Percentiles rank a stretch among this genome's conserved stretches.
Evolutionary conservation across 148 eudicot genomes (phyloP).

Genomic region (Nepenthes mirabilis): DNA sequence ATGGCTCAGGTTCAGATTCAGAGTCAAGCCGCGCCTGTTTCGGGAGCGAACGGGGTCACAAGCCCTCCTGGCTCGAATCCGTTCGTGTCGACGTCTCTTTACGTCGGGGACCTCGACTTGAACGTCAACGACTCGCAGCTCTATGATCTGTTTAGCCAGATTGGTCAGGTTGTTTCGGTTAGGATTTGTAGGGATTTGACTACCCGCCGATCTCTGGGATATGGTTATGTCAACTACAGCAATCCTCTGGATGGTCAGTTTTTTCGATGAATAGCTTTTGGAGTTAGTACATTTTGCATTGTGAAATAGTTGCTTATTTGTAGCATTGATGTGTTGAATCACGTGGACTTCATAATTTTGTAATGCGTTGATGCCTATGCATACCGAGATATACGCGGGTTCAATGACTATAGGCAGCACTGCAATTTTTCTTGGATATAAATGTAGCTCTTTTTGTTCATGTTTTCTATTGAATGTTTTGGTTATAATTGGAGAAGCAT

Average conservation of each 20-base stretch:
- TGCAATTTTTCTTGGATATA: too few relatives aligned
- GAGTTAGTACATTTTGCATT: not conserved
- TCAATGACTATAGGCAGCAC: too few relatives aligned
- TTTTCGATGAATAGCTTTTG: not conserved
- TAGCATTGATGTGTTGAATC: too few relatives aligned
- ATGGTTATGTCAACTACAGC: constrained; percentile 72
- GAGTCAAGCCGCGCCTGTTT: constrained; percentile 9
- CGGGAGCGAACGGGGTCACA: constrained; percentile 9
- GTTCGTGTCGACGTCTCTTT: constrained; percentile 52
- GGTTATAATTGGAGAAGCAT: too few relatives aligned
- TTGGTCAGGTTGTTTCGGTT: constrained; percentile 81
- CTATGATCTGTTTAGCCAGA: constrained; percentile 73
- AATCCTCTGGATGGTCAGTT: constrained; percentile 57
- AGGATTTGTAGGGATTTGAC: constrained; percentile 76
- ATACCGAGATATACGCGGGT: too few relatives aligned
- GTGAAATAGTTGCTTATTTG: too few relatives aligned
- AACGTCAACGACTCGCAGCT: constrained; percentile 79
- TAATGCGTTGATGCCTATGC: too few relatives aligned
- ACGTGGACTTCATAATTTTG: too few relatives aligned
- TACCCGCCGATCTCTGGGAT: constrained; percentile 65
- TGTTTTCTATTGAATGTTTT: too few relatives aligned
- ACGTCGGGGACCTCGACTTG: constrained; percentile 74
- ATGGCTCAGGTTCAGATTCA: constrained; percentile 57
- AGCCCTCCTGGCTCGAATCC: constrained; percentile 4
- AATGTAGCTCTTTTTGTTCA: too few relatives aligned